These are phyloP conservation scores for Suhomyces bokatorum DNA, from an alignment of 1,139 yeast genomes.

Conservation along the genomic window DNA sequence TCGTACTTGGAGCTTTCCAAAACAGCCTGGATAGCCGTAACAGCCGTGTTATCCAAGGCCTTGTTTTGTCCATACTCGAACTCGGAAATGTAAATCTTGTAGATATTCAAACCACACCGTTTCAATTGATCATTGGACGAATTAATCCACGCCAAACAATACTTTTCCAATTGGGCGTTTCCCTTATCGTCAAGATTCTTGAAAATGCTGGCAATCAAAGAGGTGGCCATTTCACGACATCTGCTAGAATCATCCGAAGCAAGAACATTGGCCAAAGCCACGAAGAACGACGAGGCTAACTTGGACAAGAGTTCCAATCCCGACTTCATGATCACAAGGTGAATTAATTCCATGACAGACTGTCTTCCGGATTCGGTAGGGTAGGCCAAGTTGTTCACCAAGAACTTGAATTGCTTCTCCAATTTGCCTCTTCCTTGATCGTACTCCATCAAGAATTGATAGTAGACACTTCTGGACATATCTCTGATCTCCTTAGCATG, in stretches of 20 bases:
- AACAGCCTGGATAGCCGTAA: constrained; percentile 37
- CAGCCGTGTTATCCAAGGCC: constrained; percentile 42
- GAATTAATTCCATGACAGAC: constrained; percentile 86
- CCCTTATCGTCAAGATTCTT: constrained; percentile 48
- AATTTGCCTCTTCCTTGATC: constrained; percentile 90
- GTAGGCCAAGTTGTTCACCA: constrained; percentile 81
- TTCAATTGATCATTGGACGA: constrained; percentile 53
- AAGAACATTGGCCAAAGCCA: constrained; percentile 74
- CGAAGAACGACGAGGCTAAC: constrained; percentile 74
- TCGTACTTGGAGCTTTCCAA: constrained; percentile 32
- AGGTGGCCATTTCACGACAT: constrained; percentile 83
- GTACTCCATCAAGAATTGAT: constrained; percentile 87
- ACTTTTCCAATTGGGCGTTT: constrained; percentile 54
- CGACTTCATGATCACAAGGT: constrained; percentile 66
- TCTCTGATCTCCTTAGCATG: constrained; percentile 83
- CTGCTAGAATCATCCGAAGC: constrained; percentile 77
- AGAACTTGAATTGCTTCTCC: constrained; percentile 77
- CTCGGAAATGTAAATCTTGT: constrained; percentile 60
- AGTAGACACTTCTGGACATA: constrained; percentile 80
- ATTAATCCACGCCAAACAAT: constrained; percentile 67
- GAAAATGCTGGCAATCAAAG: constrained; percentile 59
- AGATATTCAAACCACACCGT: constrained; percentile 77
- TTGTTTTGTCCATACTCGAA: constrained; percentile 45
- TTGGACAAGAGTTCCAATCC: constrained; percentile 61
- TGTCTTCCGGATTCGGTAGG: constrained; percentile 87